phyloP scores from a whole-genome alignment of 2,329 filamentous ascomycete species.

The Clonostachys chloroleuca region DNA sequence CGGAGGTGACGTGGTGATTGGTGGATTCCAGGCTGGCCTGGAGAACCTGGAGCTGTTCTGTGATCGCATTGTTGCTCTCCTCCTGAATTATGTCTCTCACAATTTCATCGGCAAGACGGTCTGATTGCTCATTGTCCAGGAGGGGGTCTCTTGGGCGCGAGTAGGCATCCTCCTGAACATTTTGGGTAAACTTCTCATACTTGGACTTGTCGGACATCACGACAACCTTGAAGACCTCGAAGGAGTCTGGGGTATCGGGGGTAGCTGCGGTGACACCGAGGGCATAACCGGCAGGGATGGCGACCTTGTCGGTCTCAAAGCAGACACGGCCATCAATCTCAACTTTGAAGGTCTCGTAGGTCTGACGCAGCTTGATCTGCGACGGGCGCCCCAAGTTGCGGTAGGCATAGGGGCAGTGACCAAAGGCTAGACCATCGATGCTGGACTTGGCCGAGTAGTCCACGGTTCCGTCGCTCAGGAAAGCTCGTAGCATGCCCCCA shows the following conservation, averaged over 20 bases:
- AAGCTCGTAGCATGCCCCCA: constrained; percentile 81
- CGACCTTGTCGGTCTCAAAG: constrained; percentile 78
- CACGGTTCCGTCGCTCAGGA: constrained; percentile 84
- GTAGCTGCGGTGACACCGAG: constrained; percentile 87
- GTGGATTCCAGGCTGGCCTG: constrained; percentile 77
- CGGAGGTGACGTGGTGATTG: constrained; percentile 61
- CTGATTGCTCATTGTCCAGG: constrained; percentile 6
- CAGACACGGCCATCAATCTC: constrained; percentile 75
- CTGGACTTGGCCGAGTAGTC: constrained; percentile 74
- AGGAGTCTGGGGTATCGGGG: constrained; percentile 88
- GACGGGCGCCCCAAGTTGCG: constrained; percentile 86
- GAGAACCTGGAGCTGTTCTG: constrained; percentile 81
- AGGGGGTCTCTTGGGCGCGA: constrained; percentile 24
- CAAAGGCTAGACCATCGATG: constrained; percentile 85
- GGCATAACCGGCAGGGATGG: constrained; percentile 73
- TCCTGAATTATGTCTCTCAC: constrained; percentile 44
- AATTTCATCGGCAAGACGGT: constrained; percentile 24
- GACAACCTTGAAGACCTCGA: constrained; percentile 86
- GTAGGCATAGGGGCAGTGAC: constrained; percentile 86
- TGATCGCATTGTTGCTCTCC: constrained; percentile 40
- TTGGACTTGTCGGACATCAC: constrained; percentile 54
- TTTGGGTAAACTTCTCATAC: constrained; percentile 15
- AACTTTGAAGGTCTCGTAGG: constrained; percentile 64
- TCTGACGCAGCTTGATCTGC: constrained; percentile 69
- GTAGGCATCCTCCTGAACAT: constrained; percentile 4